A percentile compares a stretch with the other conserved stretches of the same genome.
Conservation (phyloP, 208 protist genomes). For the Leishmania lainsoni region DNA sequence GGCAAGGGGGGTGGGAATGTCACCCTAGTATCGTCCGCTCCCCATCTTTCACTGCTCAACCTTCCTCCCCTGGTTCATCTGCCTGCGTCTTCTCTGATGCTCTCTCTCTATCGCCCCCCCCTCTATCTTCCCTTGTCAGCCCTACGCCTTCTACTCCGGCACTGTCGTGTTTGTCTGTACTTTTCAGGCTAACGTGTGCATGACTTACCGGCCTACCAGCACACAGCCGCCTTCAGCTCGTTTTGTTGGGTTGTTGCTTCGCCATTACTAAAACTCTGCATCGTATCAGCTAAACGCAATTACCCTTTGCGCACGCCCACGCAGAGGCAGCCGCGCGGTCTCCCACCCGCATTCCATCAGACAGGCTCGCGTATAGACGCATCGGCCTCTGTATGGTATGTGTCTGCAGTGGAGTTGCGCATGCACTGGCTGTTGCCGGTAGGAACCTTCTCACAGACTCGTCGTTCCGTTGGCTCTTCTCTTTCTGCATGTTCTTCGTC, state of each 20-base stretch:
- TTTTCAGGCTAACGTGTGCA: too few relatives aligned
- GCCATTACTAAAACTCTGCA: background rate
- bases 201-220: too few relatives aligned
- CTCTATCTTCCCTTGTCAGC: background rate
- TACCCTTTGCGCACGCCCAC: background rate
- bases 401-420: background rate
- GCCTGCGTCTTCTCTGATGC: background rate
- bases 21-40: background rate
- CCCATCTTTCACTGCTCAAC: background rate
- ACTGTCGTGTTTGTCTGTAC: too few relatives aligned
- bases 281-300: background rate
- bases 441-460: slow-evolving; percentile 12
- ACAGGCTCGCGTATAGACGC: background rate
- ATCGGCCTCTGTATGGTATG: background rate
- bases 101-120: background rate
- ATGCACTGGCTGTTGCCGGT: background rate
- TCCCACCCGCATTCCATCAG: background rate
- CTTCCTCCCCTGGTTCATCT: background rate
- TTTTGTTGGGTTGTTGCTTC: background rate
- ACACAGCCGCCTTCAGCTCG: background rate
- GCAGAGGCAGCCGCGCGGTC: background rate
- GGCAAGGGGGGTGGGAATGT: background rate
- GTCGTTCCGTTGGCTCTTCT: slow-evolving; percentile 6
- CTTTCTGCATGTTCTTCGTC: background rate
- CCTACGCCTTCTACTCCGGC: too few relatives aligned